These are phyloP conservation scores for Begonia masoniana DNA, from an alignment of 306 rosid genomes.

Conservation along the genomic window DNA sequence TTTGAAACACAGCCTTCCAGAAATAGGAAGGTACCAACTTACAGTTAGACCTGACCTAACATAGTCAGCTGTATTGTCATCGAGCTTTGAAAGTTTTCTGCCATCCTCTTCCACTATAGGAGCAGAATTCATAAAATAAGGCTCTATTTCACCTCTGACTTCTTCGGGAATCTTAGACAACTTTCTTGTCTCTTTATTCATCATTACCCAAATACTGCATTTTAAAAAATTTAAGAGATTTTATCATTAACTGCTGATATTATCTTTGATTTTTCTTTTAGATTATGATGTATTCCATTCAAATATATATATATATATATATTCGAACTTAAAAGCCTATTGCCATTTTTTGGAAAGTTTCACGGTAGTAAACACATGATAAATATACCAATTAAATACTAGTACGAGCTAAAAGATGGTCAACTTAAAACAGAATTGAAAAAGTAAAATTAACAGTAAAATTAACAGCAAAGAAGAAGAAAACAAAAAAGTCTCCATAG, in stretches of 20 bases:
- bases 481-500: neutral
- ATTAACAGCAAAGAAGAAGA: neutral
- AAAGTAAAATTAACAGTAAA: no score
- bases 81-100: neutral
- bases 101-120: slow-evolving; percentile 1
- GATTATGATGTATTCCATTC: no score
- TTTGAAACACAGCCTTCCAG: neutral
- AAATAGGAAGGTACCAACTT: neutral
- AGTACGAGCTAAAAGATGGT: no score
- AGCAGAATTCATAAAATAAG: neutral
- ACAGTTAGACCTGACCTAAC: neutral
- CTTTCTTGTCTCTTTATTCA: slow-evolving; percentile 3
- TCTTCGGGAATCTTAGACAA: slow-evolving; percentile 3
- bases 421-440: no score
- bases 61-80: slow-evolving; percentile 1
- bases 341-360: no score
- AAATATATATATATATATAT: no score
- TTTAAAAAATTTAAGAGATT: neutral
- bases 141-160: neutral
- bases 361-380: no score
- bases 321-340: no score
- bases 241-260: no score
- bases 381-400: no score
- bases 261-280: no score
- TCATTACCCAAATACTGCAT: neutral